Evolutionary conservation across 345 rosid species (phyloP), one percentile per base, ranked within the genome.

Genomic region (Arabidopsis arenosa): DNA sequence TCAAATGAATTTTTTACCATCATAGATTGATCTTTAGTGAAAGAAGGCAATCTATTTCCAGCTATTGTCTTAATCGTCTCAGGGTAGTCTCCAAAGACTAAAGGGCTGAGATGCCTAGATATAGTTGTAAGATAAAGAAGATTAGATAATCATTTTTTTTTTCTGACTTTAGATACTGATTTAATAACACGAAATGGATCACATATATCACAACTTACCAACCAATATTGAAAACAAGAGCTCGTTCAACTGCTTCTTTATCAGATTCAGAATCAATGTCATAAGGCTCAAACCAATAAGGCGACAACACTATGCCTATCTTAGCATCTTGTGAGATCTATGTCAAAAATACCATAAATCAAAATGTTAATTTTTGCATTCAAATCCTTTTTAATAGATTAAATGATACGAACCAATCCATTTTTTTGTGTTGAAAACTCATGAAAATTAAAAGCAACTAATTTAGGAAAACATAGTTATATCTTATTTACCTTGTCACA

Each of bases 201-300:
- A 28, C 4, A 52, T n/a, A 48, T 17, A 65, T 17, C 11, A 49
- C 12, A 26, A 75, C 75, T 41, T 63, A 69, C 81, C 81, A 70
- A 14, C 72, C 76, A 43, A 47, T 0, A 57, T 78, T 43, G 12
- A 13, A 65, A 2, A 4, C 40, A 17, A 78, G 77, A 41, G 76
- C 77, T 65, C 77, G 36, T 41, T 48, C 39, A n/a, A 72, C 81
- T 13, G 81, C 77, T 78, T 72, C 77, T 65, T 71, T 78, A 57
- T 78, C 81, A 32, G 53, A 68, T 30, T 13, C 0, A 0, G 81
- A 78, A 45, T 9, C 21, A 39, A 59, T 3, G 18, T 68, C 80
- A 64, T 72, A 64, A 48, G 81, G 81, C 33, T 78, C 81, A 6
- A 72, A 53, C 81, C 81, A 78, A 3, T 33, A 10, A 3, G 76